Evolutionary conservation across 306 rosid genomes (phyloP).

Genomic region (Lagenaria siceraria): DNA sequence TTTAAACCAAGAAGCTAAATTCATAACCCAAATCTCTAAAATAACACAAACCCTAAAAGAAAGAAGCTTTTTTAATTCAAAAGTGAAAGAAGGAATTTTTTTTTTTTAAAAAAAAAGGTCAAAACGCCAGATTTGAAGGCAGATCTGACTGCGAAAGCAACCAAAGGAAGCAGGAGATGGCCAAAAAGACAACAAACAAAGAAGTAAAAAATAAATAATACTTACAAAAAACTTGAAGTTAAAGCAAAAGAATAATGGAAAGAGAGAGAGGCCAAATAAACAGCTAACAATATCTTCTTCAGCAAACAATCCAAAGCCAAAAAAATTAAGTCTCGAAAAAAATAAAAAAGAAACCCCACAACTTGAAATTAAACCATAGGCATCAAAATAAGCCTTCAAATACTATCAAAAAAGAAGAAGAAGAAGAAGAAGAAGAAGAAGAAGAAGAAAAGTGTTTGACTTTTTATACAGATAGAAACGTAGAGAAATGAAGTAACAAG

Average conservation of each 20-base stretch:
- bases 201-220: conserved; percentile 8
- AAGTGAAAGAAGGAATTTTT: neutral
- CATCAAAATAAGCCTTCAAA: neutral
- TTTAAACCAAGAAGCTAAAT: neutral
- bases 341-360: neutral
- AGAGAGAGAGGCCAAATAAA: neutral
- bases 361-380: neutral
- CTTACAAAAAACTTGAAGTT: conserved; percentile 2
- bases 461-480: conserved; percentile 26
- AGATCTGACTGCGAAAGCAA: conserved; percentile 10
- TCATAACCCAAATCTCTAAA: neutral
- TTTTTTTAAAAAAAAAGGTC: neutral
- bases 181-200: conserved; percentile 10
- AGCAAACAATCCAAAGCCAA: conserved; percentile 31
- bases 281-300: conserved; percentile 37
- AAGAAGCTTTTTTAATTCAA: neutral
- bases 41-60: neutral
- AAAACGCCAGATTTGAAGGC: neutral
- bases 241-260: conserved; percentile 16
- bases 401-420: conserved; percentile 11
- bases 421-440: too few relatives aligned
- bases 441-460: conserved; percentile 33
- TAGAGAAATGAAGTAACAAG: conserved; percentile 28
- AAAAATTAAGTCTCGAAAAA: neutral
- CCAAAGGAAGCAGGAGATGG: neutral